Percentiles rank a stretch among this genome's conserved stretches.
Evolutionary conservation across 305 asterid genomes (phyloP).

Genomic region (Fraxinus sp.): DNA sequence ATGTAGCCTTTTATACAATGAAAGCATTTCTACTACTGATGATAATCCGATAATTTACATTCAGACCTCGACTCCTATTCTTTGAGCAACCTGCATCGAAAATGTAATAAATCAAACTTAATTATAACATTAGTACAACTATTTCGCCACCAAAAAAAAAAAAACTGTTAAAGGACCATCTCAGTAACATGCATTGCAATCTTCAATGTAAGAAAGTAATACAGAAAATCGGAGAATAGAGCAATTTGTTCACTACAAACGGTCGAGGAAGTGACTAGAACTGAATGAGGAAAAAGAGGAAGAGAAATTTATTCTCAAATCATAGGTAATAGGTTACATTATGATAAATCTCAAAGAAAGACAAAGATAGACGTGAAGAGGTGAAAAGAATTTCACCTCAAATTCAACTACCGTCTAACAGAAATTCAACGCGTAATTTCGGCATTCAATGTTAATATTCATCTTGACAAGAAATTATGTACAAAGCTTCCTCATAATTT

Average conservation of each 20-base stretch:
- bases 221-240: neutral
- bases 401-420: no score
- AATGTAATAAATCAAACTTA: neutral
- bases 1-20: neutral
- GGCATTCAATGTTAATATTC: no score
- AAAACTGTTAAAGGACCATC: neutral
- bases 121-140: neutral
- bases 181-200: neutral
- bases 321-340: neutral
- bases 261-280: neutral
- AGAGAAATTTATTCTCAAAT: neutral
- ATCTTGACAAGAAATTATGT: no score
- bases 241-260: neutral
- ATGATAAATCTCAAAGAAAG: neutral
- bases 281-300: neutral
- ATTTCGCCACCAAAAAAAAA: no score
- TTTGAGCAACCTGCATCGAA: slow-evolving; percentile 74
- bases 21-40: neutral
- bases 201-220: neutral
- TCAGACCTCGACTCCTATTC: slow-evolving; percentile 81
- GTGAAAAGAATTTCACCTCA: no score
- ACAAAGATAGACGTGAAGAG: no score
- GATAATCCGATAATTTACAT: neutral
- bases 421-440: no score
- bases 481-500: no score